These are phyloP conservation scores for Aspergillus phoenicis DNA, from an alignment of 2,329 filamentous ascomycete species.

Conservation along the genomic window DNA sequence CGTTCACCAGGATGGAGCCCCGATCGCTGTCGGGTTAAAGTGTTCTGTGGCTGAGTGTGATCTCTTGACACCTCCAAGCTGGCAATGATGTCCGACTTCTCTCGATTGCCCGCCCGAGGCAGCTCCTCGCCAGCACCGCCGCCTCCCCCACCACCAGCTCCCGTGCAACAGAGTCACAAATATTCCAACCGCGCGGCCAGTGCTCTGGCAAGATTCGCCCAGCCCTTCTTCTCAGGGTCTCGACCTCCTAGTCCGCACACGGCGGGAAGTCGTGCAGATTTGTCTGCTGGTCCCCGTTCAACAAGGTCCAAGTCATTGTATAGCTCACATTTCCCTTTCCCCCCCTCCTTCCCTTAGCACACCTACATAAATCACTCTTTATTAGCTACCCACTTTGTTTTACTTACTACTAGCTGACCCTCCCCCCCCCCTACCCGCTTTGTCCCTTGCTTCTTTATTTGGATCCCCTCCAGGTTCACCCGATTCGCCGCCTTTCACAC, in stretches of 20 bases:
- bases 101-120: conserved; percentile 29
- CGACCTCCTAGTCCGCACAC: conserved; percentile 56
- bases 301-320: conserved; percentile 46
- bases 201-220: conserved; percentile 55
- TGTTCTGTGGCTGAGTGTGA: conserved; percentile 15
- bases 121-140: conserved; percentile 35
- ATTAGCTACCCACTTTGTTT: conserved; percentile 3
- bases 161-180: conserved; percentile 37
- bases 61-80: conserved; percentile 12
- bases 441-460: conserved; percentile 3
- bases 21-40: conserved; percentile 26
- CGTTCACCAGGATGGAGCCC: conserved; percentile 20
- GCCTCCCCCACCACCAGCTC: conserved; percentile 41
- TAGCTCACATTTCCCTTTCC: conserved; percentile 23
- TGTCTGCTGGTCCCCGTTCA: conserved; percentile 32
- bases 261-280: conserved; percentile 35
- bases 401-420: not conserved
- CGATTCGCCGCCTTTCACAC: not conserved
- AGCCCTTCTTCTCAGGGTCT: conserved; percentile 58
- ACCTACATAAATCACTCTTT: too few relatives aligned
- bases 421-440: conserved; percentile 11
- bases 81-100: conserved; percentile 34
- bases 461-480: conserved; percentile 1
- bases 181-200: conserved; percentile 50
- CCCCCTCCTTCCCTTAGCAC: not conserved